A percentile compares a stretch with the other conserved stretches of the same genome.
Evolutionary conservation across 2,329 filamentous ascomycete species (phyloP).

Genomic region (Paracoccidioides brasiliensis): DNA sequence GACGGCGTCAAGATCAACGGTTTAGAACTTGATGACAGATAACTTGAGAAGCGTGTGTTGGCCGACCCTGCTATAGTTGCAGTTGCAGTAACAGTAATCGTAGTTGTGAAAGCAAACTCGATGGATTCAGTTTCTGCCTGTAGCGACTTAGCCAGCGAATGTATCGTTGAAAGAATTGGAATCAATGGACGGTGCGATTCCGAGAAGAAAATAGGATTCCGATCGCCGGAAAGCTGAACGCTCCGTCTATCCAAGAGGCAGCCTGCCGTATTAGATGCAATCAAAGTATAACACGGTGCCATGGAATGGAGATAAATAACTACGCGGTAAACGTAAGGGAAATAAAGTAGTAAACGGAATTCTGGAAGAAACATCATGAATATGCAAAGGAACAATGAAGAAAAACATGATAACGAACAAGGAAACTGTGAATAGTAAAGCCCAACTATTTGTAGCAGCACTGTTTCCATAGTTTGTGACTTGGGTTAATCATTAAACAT

Average conservation of each 20-base stretch:
- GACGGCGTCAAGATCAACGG: not conserved
- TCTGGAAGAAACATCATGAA: not conserved
- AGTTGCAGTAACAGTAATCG: not conserved
- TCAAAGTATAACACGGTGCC: not conserved
- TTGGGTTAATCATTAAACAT: not conserved
- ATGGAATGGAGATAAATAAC: not conserved
- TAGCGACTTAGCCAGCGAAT: not conserved
- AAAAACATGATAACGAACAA: not conserved
- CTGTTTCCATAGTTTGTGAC: not conserved
- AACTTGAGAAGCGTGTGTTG: not conserved
- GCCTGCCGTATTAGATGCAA: not conserved
- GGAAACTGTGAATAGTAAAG: not conserved
- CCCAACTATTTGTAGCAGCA: not conserved
- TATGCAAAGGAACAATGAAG: not conserved
- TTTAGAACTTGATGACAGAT: not conserved
- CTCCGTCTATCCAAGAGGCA: not conserved
- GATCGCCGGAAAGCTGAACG: not conserved
- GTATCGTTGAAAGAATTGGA: too few species aligned
- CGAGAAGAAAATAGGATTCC: not conserved
- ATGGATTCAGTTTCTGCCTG: not conserved
- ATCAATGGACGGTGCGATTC: not conserved
- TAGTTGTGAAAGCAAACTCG: not conserved
- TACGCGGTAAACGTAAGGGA: not conserved
- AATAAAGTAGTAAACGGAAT: not conserved
- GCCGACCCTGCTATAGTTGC: not conserved